Percentiles rank a stretch among this genome's conserved stretches.
These are phyloP conservation scores for Salvia rosmarinus DNA, from an alignment of 257 asterid genomes.

Conservation along the genomic window DNA sequence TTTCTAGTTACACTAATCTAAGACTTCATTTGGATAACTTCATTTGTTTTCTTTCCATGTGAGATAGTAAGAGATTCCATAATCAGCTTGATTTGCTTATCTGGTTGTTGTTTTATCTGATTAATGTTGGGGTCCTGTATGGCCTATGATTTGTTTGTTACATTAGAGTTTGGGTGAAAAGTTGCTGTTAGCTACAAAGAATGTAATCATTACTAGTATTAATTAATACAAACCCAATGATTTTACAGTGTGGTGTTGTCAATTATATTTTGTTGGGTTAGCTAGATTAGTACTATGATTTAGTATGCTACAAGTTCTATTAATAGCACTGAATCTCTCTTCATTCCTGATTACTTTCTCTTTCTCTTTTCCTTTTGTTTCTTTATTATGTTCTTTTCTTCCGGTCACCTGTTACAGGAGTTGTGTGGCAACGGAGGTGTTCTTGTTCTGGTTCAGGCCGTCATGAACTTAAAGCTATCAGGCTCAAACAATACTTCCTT, in stretches of 20 bases:
- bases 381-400: constrained; percentile 1
- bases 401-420: constrained; percentile 54
- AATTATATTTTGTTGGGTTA: constrained; percentile 20
- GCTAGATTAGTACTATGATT: not conserved
- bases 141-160: not conserved
- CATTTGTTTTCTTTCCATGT: not conserved
- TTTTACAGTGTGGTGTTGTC: not conserved
- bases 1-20: constrained; percentile 10
- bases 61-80: not conserved
- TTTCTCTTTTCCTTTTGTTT: constrained; percentile 14
- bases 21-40: constrained; percentile 23
- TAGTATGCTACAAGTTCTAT: constrained; percentile 1
- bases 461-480: constrained; percentile 64
- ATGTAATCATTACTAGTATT: not conserved
- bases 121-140: not conserved
- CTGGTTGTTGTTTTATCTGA: constrained; percentile 7
- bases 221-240: constrained; percentile 4
- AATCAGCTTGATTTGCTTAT: not conserved
- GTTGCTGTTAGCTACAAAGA: constrained; percentile 10
- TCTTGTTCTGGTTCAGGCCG: constrained; percentile 71
- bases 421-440: constrained; percentile 89
- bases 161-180: not conserved
- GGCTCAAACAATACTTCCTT: constrained; percentile 45
- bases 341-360: constrained; percentile 34
- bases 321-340: constrained; percentile 14